A percentile compares a stretch with the other conserved stretches of the same genome.
phyloP scores from a whole-genome alignment of 305 asterid species.

The Rubia peregrina region DNA sequence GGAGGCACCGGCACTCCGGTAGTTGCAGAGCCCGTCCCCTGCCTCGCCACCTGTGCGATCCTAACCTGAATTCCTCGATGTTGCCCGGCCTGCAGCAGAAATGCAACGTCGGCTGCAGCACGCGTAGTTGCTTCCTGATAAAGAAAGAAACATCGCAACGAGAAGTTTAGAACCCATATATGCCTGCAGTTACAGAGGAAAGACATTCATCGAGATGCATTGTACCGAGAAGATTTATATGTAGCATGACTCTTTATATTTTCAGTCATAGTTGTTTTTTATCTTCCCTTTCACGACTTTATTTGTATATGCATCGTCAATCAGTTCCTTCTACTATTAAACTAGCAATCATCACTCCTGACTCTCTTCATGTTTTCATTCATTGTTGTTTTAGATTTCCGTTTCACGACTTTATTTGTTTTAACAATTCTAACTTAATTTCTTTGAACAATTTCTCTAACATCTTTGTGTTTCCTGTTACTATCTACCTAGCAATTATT shows the following conservation, averaged over 20 bases:
- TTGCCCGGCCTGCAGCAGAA: conserved; percentile 43
- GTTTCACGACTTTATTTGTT: no score
- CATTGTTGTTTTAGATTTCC: neutral
- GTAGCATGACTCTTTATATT: neutral
- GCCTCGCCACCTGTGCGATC: conserved; percentile 23
- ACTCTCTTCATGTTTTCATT: neutral
- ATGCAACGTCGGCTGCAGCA: conserved; percentile 46
- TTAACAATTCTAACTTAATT: no score
- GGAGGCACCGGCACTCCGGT: conserved; percentile 21
- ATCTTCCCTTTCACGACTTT: neutral
- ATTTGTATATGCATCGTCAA: no score
- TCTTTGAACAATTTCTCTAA: no score
- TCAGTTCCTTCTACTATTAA: no score
- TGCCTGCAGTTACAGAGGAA: neutral
- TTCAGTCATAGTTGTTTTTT: neutral
- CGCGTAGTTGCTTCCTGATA: conserved; percentile 40
- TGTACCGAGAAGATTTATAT: neutral
- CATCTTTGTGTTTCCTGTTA: no score
- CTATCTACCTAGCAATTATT: neutral
- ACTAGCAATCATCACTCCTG: no score
- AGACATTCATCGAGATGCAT: neutral
- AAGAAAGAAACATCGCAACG: neutral
- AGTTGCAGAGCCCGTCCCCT: neutral
- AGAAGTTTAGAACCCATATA: neutral
- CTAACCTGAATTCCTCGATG: conserved; percentile 41